These are phyloP conservation scores for Puccinellia tenuiflora DNA, from an alignment of 176 grass and related monocot species.

Conservation along the genomic window DNA sequence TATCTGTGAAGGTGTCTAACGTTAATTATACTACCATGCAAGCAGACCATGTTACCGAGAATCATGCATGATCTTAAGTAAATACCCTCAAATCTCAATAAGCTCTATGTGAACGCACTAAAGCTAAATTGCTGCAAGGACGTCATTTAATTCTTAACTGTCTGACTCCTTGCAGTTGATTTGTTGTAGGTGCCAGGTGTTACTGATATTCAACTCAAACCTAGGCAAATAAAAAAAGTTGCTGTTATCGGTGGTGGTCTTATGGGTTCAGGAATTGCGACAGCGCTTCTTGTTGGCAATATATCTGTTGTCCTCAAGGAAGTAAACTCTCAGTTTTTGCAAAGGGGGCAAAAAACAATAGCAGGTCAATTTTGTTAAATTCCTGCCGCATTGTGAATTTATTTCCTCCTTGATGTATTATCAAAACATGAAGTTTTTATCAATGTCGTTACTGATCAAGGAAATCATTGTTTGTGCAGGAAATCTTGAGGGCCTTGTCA, in stretches of 20 bases:
- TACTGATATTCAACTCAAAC: constrained; percentile 83
- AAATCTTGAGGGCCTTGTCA: constrained; percentile 91
- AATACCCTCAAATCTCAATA: neutral
- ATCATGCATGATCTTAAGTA: neutral
- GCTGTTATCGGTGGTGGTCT: constrained; percentile 97
- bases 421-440: neutral
- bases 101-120: neutral
- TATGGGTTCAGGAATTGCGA: constrained; percentile 99
- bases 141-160: constrained; percentile 15
- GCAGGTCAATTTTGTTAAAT: constrained; percentile 49
- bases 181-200: constrained; percentile 81
- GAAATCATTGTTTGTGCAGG: constrained; percentile 22
- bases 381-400: neutral
- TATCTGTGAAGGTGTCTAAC: neutral
- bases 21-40: neutral
- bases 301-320: constrained; percentile 91
- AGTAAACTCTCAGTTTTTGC: constrained; percentile 75
- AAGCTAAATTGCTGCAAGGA: neutral
- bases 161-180: constrained; percentile 21
- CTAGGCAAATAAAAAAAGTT: constrained; percentile 81
- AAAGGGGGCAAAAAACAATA: constrained; percentile 89
- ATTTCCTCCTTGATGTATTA: neutral
- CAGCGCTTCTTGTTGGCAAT: constrained; percentile 79
- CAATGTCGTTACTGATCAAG: neutral
- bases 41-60: neutral